phyloP scores from a whole-genome alignment of 192 early-diverging fungal species.

The Mortierella alpina region DNA sequence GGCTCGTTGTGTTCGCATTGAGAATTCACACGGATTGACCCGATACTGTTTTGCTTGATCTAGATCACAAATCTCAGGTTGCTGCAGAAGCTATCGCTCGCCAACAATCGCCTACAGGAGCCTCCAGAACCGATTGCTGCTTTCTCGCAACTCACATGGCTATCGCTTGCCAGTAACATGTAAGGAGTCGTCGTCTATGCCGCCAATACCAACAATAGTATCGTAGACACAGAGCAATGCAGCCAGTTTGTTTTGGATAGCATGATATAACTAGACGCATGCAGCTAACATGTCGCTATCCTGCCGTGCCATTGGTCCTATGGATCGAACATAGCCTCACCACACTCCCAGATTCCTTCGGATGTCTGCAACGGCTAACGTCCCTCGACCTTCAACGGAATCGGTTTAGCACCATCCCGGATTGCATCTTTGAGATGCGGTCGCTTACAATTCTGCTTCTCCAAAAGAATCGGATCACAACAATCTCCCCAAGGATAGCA shows the following conservation, averaged over 20 bases:
- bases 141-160: conserved; percentile 54
- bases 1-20: too few species aligned
- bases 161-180: conserved; percentile 59
- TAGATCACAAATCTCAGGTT: conserved; percentile 41
- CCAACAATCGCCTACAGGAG: conserved; percentile 50
- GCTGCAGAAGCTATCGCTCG: conserved; percentile 54
- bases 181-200: conserved; percentile 7
- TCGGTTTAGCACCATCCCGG: conserved; percentile 53
- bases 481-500: conserved; percentile 22
- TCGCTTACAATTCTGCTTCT: conserved; percentile 49
- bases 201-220: background rate
- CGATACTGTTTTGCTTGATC: background rate
- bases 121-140: conserved; percentile 51
- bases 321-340: conserved; percentile 16
- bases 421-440: conserved; percentile 38
- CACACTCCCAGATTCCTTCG: conserved; percentile 46
- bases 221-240: background rate
- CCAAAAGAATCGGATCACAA: conserved; percentile 58
- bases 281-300: background rate
- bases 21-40: background rate
- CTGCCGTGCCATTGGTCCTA: background rate
- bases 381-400: conserved; percentile 57
- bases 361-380: conserved; percentile 34
- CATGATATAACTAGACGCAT: background rate
- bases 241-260: background rate